Evolutionary conservation across 2,329 filamentous ascomycete genomes (phyloP), one percentile per base, ranked within the genome.

Genomic region (Albophoma yamanashiensis): DNA sequence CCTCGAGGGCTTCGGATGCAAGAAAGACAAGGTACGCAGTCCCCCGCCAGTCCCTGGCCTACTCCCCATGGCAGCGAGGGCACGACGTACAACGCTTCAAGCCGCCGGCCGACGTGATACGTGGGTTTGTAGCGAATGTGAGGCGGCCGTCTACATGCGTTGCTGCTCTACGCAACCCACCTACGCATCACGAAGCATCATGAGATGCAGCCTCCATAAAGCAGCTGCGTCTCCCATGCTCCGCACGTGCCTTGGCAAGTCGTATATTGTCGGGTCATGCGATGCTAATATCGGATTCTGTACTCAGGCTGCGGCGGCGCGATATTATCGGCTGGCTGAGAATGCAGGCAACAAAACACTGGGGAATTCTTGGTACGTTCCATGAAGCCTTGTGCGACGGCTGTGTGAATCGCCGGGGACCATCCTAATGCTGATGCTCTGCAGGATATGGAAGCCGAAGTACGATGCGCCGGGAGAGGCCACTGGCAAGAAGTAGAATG

Each of bases 381-480:
- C 39, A 57, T 64, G 20, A 22, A 9, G 6, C 15, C 27, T 42
- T 14, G 15, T 15, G 47, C 14, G 25, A 15, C 15, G 25, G 27
- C 47, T 20, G 22, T 20, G 40, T n/a, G 8, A 42, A 7, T 5
- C 15, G 5, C 17, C 20, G 4, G 17, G n/a, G 17, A 1, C 31
- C 8, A n/a, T 7, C 3, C 17, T 31, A 14, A n/a, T 20, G 38
- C 59, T 55, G 45, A 60, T 60, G 59, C 58, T 57, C 39, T 60
- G 25, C 50, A 96, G 91, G 92, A 97, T 97, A 71, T 97, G 93
- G 91, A 97, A 97, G 74, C 92, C 96, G 64, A 97, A 97, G 77
- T 97, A 97, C 77, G 82, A 82, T 68, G 79, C 82, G 40, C 76
- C 72, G 25, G 68, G 71, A 39, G 70, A 72, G 60, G 67, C 67